Evolutionary conservation across 192 early-diverging fungal genomes (phyloP), one percentile per base, ranked within the genome.

Genomic region (Entomortierella parvispora): DNA sequence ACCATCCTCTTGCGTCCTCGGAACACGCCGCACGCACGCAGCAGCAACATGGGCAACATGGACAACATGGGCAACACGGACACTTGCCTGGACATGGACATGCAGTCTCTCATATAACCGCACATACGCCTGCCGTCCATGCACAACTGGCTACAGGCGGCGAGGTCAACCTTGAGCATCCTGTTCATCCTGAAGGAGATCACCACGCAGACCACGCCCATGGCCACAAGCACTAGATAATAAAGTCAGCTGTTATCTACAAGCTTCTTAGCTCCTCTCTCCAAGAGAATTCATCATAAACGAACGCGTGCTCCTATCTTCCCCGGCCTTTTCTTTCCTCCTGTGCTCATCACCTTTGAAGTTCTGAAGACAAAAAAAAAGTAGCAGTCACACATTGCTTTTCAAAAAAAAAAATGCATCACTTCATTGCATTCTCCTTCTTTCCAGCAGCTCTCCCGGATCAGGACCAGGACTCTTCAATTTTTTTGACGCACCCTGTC

Each of bases 141-240:
- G 72, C 68, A 6, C 25, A 7, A 1, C 66, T 77, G 0, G 74
- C 74, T 2, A 77, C 74, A 4, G 74, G 74, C 0, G 17, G 23
- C 22, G 74, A 77, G 20, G 65, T 56, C 31, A 68, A 34, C 23
- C 53, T 77, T n/a, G 74, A 77, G 44, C 74, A 77, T 34, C 58
- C 58, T 28, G 54, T 77, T 15, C 54, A 77, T 18, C 47, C 50
- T 2, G 61, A n/a, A n/a, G n/a, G n/a, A n/a, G n/a, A 63, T 12
- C 74, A 77, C 40, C 58, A 56, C 3, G 46, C 2, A 48, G 50
- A 29, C 18, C 45, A 58, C 11, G 57, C 37, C 46, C 34, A 46
- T 20, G 26, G 34, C 29, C 32, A 40, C 18, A 18, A 22, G 32
- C 2, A 23, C 32, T 10, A n/a, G n/a, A n/a, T n/a, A n/a, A n/a